Percentiles rank a stretch among this genome's conserved stretches.
These are phyloP conservation scores for Aspergillus candidus DNA, from an alignment of 2,329 filamentous ascomycete species.

Conservation along the genomic window DNA sequence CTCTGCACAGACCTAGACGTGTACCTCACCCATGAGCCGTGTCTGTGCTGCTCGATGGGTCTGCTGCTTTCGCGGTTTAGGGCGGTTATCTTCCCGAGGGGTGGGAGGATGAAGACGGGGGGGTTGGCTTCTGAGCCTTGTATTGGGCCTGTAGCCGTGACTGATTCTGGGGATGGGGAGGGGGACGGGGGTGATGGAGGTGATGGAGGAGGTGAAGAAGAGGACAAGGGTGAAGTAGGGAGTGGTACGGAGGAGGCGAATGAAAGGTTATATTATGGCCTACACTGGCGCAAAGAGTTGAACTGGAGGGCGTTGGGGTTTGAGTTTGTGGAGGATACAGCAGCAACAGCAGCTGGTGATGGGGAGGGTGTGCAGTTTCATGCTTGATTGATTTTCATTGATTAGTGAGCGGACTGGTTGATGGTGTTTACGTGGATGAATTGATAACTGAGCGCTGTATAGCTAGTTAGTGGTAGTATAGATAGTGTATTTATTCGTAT, in stretches of 20 bases:
- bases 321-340: slow-evolving; percentile 34
- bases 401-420: no score
- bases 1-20: slow-evolving; percentile 90
- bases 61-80: slow-evolving; percentile 90
- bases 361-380: no score
- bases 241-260: background rate
- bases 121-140: slow-evolving; percentile 66
- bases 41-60: slow-evolving; percentile 94
- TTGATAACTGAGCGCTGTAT: no score
- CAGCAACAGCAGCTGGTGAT: no score
- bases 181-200: slow-evolving; percentile 2
- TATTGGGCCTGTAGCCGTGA: background rate
- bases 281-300: slow-evolving; percentile 57
- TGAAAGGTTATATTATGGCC: slow-evolving; percentile 44
- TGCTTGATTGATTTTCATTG: no score
- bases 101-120: slow-evolving; percentile 71
- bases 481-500: no score
- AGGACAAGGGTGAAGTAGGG: slow-evolving; percentile 12
- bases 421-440: no score
- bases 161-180: slow-evolving; percentile 3
- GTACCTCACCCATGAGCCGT: slow-evolving; percentile 93
- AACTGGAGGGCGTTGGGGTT: slow-evolving; percentile 47
- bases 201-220: slow-evolving; percentile 17
- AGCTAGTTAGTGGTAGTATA: no score
- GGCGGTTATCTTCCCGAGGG: slow-evolving; percentile 62